Evolutionary conservation across 1,284 basidiomycete genomes (phyloP).

Genomic region (Takashimella koratensis): DNA sequence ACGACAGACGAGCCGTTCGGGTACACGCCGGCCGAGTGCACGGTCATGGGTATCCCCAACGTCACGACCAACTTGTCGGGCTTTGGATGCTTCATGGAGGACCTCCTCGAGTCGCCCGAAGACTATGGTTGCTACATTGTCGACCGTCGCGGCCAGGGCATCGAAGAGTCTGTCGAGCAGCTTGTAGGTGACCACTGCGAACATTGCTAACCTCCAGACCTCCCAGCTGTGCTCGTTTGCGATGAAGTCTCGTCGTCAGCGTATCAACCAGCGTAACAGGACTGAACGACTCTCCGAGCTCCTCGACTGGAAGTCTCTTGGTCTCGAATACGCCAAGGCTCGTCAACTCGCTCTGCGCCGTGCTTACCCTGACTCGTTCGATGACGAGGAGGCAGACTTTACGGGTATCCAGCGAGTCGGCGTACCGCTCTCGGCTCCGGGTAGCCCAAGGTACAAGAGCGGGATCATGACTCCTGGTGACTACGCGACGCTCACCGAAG

Average conservation of each 20-base stretch:
- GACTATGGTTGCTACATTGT: conserved; percentile 88
- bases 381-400: conserved; percentile 62
- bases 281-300: conserved; percentile 89
- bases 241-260: conserved; percentile 86
- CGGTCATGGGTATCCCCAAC: conserved; percentile 90
- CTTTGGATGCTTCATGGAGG: conserved; percentile 98
- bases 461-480: conserved; percentile 74
- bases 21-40: conserved; percentile 59
- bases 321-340: conserved; percentile 94
- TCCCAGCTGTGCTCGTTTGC: conserved; percentile 74
- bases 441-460: conserved; percentile 77
- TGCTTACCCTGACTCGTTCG: conserved; percentile 93
- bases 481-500: conserved; percentile 87
- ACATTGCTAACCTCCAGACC: conserved; percentile 36
- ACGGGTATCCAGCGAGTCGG: conserved; percentile 62
- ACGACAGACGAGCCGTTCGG: conserved; percentile 48
- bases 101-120: conserved; percentile 84
- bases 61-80: conserved; percentile 97
- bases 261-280: conserved; percentile 97
- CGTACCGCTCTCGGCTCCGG: conserved; percentile 73
- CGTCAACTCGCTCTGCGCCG: conserved; percentile 85
- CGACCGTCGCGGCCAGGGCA: conserved; percentile 81
- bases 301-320: conserved; percentile 97
- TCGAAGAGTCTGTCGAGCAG: conserved; percentile 84
- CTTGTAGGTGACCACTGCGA: conserved; percentile 39